These are phyloP conservation scores for Eleusine indica DNA, from an alignment of 176 grass and related monocot species.

Conservation along the genomic window DNA sequence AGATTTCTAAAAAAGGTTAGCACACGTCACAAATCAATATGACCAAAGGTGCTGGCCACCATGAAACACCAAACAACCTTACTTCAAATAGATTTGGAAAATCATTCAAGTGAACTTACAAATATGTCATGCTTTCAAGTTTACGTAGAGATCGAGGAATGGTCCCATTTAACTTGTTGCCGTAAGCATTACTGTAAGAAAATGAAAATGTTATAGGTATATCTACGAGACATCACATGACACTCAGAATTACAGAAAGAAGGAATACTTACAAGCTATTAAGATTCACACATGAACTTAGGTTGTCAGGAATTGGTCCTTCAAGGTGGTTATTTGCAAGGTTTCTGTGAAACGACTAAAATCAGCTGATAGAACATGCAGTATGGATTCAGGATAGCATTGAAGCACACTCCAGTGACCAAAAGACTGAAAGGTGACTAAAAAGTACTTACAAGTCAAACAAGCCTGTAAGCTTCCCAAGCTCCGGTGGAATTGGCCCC, in stretches of 20 bases:
- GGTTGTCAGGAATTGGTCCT: constrained; percentile 86
- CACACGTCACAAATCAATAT: not conserved
- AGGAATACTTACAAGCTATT: constrained; percentile 92
- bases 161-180: constrained; percentile 93
- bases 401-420: not conserved
- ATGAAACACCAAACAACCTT: not conserved
- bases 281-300: constrained; percentile 92
- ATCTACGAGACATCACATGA: not conserved
- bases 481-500: constrained; percentile 85
- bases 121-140: constrained; percentile 97
- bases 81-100: not conserved
- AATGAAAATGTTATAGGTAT: constrained; percentile 22
- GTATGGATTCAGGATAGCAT: not conserved
- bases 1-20: constrained; percentile 62
- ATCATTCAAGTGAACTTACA: constrained; percentile 53
- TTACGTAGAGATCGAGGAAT: constrained; percentile 81
- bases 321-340: constrained; percentile 90
- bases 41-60: not conserved
- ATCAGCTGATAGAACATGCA: not conserved
- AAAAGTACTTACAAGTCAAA: constrained; percentile 81
- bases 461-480: constrained; percentile 84
- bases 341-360: constrained; percentile 54
- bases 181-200: constrained; percentile 72
- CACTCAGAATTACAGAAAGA: not conserved
- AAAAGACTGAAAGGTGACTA: not conserved